Evolutionary conservation across 2,329 filamentous ascomycete species (phyloP), one percentile per base, ranked within the genome.

Genomic region (Apiospora malaysiana): DNA sequence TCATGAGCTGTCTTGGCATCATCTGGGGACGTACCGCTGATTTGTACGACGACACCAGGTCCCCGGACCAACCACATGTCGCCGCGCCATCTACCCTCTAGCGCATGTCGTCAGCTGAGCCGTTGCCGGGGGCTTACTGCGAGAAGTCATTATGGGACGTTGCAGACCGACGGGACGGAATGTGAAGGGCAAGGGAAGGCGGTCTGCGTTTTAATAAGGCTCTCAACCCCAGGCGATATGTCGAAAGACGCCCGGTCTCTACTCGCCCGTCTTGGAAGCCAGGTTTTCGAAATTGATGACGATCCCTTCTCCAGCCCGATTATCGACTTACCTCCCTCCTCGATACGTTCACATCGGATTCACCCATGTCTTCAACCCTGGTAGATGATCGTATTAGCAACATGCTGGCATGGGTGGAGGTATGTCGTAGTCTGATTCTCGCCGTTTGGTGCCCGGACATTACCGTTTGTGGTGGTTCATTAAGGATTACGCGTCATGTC

Each of bases 391-490:
- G 23, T 25, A 27, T 23, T 4, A 21, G 16, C 14, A 37, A 18
- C 32, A 37, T 59, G 51, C 51, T 18, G 51, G 10, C 51, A 37
- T 37, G 51, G 27, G 16, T 32, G n/a, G n/a, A 32, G 3, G 32
- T 32, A 32, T 32, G 6, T 32, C 32, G 32, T 6, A 32, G 32
- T 32, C 6, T 32, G 66, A 6, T 23, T 32, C 66, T 42, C 16
- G 66, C 42, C 42, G 66, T 45, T 46, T 67, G 16, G 66, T 27
- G 51, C 68, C 66, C 67, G 74, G 69, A 73, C 66, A 73, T 75
- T 76, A 45, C 75, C 72, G 73, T 76, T 76, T 76, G 75, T 74
- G 71, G 75, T 65, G 70, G 69, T 51, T 51, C 69, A 49, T 14
- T 25, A 68, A 32, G 43, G 42, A 27, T 1, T 12, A 25, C 37